Evolutionary conservation across 2,329 filamentous ascomycete genomes (phyloP).

Genomic region (Fusarium globosum): DNA sequence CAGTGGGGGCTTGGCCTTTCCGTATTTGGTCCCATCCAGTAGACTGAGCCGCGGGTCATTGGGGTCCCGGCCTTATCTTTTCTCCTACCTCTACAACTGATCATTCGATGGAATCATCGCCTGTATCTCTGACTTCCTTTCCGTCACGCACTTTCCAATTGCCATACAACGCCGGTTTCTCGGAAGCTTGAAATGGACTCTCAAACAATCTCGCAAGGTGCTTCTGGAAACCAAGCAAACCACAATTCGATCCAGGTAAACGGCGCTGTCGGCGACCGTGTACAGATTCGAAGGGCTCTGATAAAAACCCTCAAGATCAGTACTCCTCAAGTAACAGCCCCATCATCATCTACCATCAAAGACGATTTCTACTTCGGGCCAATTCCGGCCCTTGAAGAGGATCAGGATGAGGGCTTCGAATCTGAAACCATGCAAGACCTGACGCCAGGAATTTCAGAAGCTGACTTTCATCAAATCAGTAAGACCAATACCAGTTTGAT

Average conservation of each 20-base stretch:
- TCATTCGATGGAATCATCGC: background rate
- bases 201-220: background rate
- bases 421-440: background rate
- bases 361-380: background rate
- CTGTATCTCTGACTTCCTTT: background rate
- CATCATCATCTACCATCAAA: background rate
- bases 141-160: too few species aligned
- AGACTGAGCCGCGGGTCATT: background rate
- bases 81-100: background rate
- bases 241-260: background rate
- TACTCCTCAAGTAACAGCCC: too few species aligned
- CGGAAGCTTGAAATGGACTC: background rate
- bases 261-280: background rate
- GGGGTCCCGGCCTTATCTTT: background rate
- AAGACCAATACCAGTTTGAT: background rate
- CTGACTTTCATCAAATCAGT: background rate
- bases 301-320: background rate
- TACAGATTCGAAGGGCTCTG: background rate
- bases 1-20: background rate
- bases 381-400: conserved; percentile 1
- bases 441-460: background rate
- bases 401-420: background rate
- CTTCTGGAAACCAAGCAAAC: background rate
- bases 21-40: background rate
- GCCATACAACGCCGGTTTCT: background rate